phyloP scores from a whole-genome alignment of 106 monocot species.

The Vanilla planifolia region DNA sequence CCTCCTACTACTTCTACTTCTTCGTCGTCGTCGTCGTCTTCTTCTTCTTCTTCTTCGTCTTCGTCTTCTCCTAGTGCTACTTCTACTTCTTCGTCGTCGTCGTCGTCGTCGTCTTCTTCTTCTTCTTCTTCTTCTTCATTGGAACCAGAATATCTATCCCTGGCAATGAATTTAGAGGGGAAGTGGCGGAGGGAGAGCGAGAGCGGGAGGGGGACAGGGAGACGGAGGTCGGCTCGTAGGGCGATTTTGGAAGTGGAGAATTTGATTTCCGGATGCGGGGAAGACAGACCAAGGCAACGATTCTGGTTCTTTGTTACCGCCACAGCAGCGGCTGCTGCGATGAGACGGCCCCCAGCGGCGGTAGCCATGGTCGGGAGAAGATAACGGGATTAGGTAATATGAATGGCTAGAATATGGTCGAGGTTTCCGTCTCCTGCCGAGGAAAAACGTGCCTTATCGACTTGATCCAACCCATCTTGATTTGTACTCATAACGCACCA shows the following conservation, averaged over 20 bases:
- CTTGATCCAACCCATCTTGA: too few species aligned
- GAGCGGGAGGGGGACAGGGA: not conserved
- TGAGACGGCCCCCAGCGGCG: not conserved
- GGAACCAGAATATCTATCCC: not conserved
- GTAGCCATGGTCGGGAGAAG: not conserved
- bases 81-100: not conserved
- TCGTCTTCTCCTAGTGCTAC: too few species aligned
- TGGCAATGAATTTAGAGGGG: not conserved
- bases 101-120: not conserved
- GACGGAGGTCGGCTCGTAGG: not conserved
- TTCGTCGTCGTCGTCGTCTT: too few species aligned
- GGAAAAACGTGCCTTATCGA: too few species aligned
- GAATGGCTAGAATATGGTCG: too few species aligned
- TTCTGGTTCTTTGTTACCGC: not conserved
- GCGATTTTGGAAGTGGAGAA: not conserved
- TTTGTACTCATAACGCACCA: too few species aligned
- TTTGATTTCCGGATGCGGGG: not conserved
- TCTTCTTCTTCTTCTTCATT: not conserved
- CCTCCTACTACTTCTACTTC: not conserved
- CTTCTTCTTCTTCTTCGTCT: too few species aligned
- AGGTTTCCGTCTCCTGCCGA: too few species aligned
- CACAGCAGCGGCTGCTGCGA: not conserved
- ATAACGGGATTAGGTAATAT: too few species aligned
- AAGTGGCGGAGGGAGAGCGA: not conserved
- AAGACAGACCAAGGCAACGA: not conserved